These are phyloP conservation scores for Trametes gibbosa DNA, from an alignment of 768 basidiomycete genomes.

Conservation along the genomic window DNA sequence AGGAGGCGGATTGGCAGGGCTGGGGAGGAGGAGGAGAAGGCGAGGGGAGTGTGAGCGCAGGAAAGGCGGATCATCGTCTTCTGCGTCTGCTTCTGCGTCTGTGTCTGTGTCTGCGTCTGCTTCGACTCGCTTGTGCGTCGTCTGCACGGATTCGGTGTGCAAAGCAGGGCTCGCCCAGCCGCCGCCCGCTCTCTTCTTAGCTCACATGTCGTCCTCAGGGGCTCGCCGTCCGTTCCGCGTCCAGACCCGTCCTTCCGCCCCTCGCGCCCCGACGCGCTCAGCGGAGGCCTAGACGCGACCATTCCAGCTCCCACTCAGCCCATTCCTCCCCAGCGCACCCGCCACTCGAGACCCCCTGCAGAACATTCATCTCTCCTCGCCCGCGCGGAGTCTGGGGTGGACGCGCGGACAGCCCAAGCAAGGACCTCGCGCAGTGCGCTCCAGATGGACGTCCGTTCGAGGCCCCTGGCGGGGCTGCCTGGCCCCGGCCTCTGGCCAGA, in stretches of 20 bases:
- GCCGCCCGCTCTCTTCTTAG: neutral
- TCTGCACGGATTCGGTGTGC: too few relatives aligned
- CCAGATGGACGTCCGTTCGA: neutral
- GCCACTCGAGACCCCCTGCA: neutral
- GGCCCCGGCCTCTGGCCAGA: neutral
- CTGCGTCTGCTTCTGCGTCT: too few relatives aligned
- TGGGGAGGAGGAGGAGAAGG: neutral
- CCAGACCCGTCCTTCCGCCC: conserved; percentile 1
- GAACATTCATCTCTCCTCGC: too few relatives aligned
- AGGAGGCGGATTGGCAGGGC: neutral
- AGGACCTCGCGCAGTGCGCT: neutral
- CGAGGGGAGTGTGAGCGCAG: neutral
- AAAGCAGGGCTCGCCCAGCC: neutral
- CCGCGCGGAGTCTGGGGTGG: too few relatives aligned
- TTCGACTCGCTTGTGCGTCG: too few relatives aligned
- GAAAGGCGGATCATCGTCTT: too few relatives aligned
- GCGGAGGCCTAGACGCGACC: neutral
- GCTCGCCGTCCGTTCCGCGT: neutral
- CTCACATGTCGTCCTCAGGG: conserved; percentile 7
- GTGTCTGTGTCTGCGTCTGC: too few relatives aligned
- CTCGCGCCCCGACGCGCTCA: neutral
- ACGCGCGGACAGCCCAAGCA: too few relatives aligned
- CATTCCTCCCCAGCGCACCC: neutral
- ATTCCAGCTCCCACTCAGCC: neutral
- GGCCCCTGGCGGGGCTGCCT: neutral